phyloP scores from a whole-genome alignment of 768 basidiomycete genomes.

The Mycena rosella region DNA sequence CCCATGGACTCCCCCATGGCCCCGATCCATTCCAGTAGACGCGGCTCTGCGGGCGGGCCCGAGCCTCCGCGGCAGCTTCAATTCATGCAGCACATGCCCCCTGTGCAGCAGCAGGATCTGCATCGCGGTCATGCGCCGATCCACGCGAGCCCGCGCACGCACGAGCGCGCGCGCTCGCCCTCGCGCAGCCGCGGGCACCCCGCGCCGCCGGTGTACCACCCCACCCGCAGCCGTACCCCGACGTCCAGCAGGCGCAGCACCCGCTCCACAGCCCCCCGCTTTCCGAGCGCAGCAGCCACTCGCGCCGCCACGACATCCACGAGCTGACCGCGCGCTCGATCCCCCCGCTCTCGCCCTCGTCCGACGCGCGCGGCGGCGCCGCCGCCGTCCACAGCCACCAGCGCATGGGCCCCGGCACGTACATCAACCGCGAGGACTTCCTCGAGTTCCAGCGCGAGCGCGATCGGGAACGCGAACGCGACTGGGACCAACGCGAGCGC shows the following conservation, averaged over 20 bases:
- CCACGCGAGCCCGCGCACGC: slow-evolving; percentile 47
- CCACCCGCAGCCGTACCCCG: slow-evolving; percentile 64
- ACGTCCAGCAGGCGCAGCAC: slow-evolving; percentile 59
- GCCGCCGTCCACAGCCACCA: slow-evolving; percentile 69
- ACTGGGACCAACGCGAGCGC: slow-evolving; percentile 57
- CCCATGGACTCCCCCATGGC: slow-evolving; percentile 60
- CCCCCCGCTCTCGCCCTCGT: slow-evolving; percentile 53
- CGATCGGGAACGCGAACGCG: slow-evolving; percentile 54
- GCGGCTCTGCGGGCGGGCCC: slow-evolving; percentile 55
- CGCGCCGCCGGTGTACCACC: slow-evolving; percentile 52
- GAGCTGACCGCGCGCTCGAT: slow-evolving; percentile 23
- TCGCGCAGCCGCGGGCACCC: slow-evolving; percentile 54
- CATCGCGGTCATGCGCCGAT: slow-evolving; percentile 44
- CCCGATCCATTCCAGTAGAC: slow-evolving; percentile 57
- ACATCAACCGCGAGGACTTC: slow-evolving; percentile 66
- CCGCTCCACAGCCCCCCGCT: slow-evolving; percentile 62
- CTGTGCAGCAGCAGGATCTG: slow-evolving; percentile 56
- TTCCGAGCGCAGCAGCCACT: slow-evolving; percentile 59
- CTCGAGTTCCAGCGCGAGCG: slow-evolving; percentile 61
- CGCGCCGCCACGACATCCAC: slow-evolving; percentile 50
- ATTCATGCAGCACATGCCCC: slow-evolving; percentile 61
- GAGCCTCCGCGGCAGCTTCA: slow-evolving; percentile 65
- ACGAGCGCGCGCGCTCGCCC: slow-evolving; percentile 53
- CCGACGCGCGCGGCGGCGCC: slow-evolving; percentile 41
- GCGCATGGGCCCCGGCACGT: slow-evolving; percentile 72